phyloP scores from a whole-genome alignment of 2,329 filamentous ascomycete genomes.

The Sporothrix dimorphospora region DNA sequence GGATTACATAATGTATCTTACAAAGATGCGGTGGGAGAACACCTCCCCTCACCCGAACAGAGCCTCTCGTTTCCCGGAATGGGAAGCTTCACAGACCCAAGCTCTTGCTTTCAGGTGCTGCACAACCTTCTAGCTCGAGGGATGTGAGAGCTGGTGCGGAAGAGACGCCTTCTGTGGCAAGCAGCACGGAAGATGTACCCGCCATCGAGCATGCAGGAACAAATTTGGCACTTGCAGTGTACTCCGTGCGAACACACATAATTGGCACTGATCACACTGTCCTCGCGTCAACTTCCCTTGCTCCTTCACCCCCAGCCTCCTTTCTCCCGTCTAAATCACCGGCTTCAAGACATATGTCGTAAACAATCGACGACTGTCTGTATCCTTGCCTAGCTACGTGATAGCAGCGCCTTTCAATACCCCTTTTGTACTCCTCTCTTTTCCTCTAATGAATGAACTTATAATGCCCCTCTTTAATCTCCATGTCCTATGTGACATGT shows the following conservation, averaged over 20 bases:
- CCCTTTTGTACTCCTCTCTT: background rate
- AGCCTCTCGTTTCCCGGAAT: conserved; percentile 14
- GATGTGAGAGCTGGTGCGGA: background rate
- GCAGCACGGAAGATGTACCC: conserved; percentile 12
- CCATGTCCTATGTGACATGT: background rate
- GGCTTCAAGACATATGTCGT: too few relatives aligned
- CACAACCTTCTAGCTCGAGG: background rate
- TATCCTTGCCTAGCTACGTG: too few relatives aligned
- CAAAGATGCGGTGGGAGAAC: background rate
- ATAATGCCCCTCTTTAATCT: background rate
- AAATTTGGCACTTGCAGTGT: background rate
- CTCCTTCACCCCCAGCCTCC: background rate
- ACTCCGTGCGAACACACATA: background rate
- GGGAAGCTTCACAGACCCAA: background rate
- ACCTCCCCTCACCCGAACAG: background rate
- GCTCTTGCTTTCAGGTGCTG: background rate
- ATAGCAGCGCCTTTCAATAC: background rate
- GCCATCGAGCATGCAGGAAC: background rate
- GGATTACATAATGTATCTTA: background rate
- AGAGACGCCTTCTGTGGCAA: background rate
- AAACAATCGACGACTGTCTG: too few relatives aligned
- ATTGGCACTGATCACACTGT: background rate
- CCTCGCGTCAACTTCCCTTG: background rate
- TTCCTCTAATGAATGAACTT: background rate
- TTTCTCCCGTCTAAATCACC: background rate